phyloP scores from a whole-genome alignment of 192 early-diverging fungal species.

The Rhizophagus clarus region DNA sequence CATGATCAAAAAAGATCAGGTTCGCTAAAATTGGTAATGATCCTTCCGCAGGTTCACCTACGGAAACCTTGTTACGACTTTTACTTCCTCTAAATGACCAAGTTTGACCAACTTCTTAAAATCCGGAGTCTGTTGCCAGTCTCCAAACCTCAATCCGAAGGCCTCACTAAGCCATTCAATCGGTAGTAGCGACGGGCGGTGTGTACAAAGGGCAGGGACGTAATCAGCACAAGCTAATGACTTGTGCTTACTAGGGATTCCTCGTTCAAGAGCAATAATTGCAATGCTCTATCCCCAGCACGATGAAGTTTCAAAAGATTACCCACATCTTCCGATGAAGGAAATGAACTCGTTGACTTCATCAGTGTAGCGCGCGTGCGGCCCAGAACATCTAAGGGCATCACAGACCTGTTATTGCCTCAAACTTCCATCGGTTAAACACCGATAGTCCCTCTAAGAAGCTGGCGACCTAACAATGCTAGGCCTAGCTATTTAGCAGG shows the following conservation, averaged over 20 bases:
- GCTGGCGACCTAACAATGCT: constrained; percentile 47
- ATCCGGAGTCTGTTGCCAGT: constrained; percentile 46
- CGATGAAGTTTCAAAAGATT: constrained; percentile 12
- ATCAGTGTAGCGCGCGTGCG: constrained; percentile 66
- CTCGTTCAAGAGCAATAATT: constrained; percentile 81
- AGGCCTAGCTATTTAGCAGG: constrained; percentile 68
- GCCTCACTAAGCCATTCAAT: neutral
- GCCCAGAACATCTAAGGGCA: constrained; percentile 72
- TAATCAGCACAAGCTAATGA: constrained; percentile 68
- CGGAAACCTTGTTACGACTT: constrained; percentile 23
- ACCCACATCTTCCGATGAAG: constrained; percentile 55
- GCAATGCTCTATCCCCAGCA: constrained; percentile 23
- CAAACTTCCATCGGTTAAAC: too few species aligned
- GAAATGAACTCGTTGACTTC: constrained; percentile 62
- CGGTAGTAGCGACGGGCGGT: constrained; percentile 6
- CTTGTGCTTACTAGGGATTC: constrained; percentile 81
- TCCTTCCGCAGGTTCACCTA: constrained; percentile 19
- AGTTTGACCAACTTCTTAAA: constrained; percentile 73
- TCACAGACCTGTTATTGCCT: constrained; percentile 82
- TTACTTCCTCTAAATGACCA: constrained; percentile 89
- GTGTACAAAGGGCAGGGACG: constrained; percentile 8
- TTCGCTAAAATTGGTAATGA: constrained; percentile 53
- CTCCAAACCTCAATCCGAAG: neutral
- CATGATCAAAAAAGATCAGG: constrained; percentile 73
- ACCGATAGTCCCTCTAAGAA: constrained; percentile 53